A percentile compares a stretch with the other conserved stretches of the same genome.
phyloP scores from a whole-genome alignment of 208 protist species.

The Trichomonas tenax region DNA sequence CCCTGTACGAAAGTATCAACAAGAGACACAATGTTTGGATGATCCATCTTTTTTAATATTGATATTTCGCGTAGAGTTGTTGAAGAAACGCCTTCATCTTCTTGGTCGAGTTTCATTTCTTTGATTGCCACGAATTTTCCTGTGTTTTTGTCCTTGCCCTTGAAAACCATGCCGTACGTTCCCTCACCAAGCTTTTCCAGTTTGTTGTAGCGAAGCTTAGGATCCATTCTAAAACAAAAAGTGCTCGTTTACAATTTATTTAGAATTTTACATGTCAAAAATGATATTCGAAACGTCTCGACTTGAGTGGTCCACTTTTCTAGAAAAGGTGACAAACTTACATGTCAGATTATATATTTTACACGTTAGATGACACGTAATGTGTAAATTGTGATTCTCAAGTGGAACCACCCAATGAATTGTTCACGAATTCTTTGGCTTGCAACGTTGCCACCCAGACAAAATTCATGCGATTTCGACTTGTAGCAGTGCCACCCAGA shows the following conservation, averaged over 20 bases:
- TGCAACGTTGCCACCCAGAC: too few relatives aligned
- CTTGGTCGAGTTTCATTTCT: slow-evolving; percentile 79
- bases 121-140: slow-evolving; percentile 80
- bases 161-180: slow-evolving; percentile 33
- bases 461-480: too few relatives aligned
- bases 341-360: too few relatives aligned
- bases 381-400: too few relatives aligned
- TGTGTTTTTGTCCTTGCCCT: slow-evolving; percentile 58
- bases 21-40: slow-evolving; percentile 79
- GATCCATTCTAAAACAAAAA: neutral
- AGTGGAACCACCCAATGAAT: too few relatives aligned
- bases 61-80: slow-evolving; percentile 90
- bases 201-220: neutral
- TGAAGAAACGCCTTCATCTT: slow-evolving; percentile 85
- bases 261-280: too few relatives aligned
- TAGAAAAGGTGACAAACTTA: too few relatives aligned
- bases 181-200: slow-evolving; percentile 18
- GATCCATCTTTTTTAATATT: slow-evolving; percentile 81
- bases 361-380: too few relatives aligned
- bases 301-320: too few relatives aligned
- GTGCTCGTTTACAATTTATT: neutral
- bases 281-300: too few relatives aligned
- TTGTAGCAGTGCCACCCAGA: too few relatives aligned
- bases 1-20: slow-evolving; percentile 76
- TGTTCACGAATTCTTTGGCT: too few relatives aligned